Conservation (phyloP, 306 rosid genomes). For the Quercus robur region DNA sequence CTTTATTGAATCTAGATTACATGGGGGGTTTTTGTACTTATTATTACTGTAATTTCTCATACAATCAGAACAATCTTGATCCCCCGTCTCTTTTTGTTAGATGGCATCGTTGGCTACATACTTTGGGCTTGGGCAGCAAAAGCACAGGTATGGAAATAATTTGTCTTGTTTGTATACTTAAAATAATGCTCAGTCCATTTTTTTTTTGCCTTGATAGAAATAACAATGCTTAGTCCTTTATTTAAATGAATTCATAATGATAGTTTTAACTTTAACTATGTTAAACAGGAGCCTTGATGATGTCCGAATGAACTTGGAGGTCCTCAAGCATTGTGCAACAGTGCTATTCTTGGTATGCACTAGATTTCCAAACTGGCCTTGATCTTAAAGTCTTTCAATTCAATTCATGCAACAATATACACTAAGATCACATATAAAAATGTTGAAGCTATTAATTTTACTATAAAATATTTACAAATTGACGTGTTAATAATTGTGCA, state of each 20-base stretch:
- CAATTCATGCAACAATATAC: not conserved
- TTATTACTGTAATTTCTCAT: not conserved
- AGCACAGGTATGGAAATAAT: conserved; percentile 58
- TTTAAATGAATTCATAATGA: not conserved
- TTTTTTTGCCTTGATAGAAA: too few relatives aligned
- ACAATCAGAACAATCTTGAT: not conserved
- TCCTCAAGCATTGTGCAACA: conserved; percentile 80
- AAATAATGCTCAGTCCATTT: not conserved
- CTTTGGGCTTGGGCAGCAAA: conserved; percentile 87
- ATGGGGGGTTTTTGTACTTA: not conserved
- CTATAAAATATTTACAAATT: too few relatives aligned
- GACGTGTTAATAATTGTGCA: too few relatives aligned
- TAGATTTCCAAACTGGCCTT: not conserved
- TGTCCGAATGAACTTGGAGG: conserved; percentile 97
- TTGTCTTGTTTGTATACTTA: not conserved
- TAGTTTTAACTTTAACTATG: not conserved
- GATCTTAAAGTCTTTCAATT: not conserved
- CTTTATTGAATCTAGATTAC: not conserved
- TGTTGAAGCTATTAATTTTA: too few relatives aligned
- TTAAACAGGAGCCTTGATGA: conserved; percentile 88
- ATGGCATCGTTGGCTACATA: conserved; percentile 94
- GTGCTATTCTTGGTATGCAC: conserved; percentile 82
- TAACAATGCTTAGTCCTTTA: too few relatives aligned
- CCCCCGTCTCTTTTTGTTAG: conserved; percentile 31
- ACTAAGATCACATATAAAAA: not conserved